These are phyloP conservation scores for Royoungia palumana DNA, from an alignment of 768 basidiomycete species.

Conservation along the genomic window DNA sequence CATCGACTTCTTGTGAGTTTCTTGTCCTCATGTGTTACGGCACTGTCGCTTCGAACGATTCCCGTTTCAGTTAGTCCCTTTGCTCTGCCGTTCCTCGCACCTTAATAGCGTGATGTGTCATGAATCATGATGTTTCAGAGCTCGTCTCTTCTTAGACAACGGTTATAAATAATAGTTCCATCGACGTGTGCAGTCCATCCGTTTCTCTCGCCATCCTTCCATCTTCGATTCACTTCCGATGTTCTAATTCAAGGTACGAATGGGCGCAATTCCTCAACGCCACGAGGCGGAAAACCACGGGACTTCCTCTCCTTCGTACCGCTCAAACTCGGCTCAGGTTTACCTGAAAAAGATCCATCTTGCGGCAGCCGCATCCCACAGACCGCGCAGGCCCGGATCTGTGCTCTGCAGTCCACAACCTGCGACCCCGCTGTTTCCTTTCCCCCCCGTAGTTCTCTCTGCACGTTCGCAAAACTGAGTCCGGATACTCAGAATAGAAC, in stretches of 20 bases:
- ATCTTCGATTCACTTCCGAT: neutral
- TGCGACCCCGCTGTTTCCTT: neutral
- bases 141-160: neutral
- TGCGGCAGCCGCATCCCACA: too few relatives aligned
- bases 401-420: neutral
- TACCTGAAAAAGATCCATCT: too few relatives aligned
- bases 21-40: too few relatives aligned
- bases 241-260: neutral
- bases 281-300: neutral
- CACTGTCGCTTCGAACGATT: too few relatives aligned
- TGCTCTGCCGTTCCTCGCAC: neutral
- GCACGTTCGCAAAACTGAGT: neutral
- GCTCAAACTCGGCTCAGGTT: too few relatives aligned
- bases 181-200: neutral
- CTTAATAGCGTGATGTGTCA: neutral
- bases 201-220: neutral
- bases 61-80: too few relatives aligned
- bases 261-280: neutral
- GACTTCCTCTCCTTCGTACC: neutral
- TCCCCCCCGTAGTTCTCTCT: slow-evolving; percentile 1
- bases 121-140: neutral
- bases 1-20: too few relatives aligned
- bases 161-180: neutral
- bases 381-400: neutral
- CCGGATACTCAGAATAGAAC: too few relatives aligned